These are phyloP conservation scores for Cylindrotheca closterium DNA, from an alignment of 108 stramenopile genomes.

Conservation along the genomic window DNA sequence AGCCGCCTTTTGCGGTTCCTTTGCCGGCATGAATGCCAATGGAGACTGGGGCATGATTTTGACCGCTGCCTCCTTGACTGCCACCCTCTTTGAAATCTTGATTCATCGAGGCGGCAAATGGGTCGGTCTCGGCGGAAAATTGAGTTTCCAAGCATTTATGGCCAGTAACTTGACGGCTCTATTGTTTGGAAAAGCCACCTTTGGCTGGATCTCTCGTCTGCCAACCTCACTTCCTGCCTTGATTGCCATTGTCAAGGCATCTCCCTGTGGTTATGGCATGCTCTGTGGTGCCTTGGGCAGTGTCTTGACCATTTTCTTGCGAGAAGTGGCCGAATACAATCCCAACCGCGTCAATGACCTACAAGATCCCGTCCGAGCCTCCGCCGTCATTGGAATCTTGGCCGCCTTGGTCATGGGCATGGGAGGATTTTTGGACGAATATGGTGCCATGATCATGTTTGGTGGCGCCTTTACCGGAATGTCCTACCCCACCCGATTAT, in stretches of 20 bases:
- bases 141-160: slow-evolving; percentile 54
- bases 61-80: slow-evolving; percentile 25
- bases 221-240: not conserved
- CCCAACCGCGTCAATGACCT: slow-evolving; percentile 32
- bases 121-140: slow-evolving; percentile 40
- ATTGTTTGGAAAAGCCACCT: slow-evolving; percentile 9
- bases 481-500: slow-evolving; percentile 54
- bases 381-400: slow-evolving; percentile 52
- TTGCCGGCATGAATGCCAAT: slow-evolving; percentile 54
- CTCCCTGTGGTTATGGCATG: not conserved
- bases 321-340: slow-evolving; percentile 53
- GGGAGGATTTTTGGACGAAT: slow-evolving; percentile 11
- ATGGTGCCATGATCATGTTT: slow-evolving; percentile 53
- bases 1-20: slow-evolving; percentile 57
- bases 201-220: not conserved
- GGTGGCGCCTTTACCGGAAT: slow-evolving; percentile 68
- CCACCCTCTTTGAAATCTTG: slow-evolving; percentile 49
- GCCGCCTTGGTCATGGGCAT: slow-evolving; percentile 14
- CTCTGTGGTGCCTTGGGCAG: slow-evolving; percentile 50
- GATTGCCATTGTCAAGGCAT: not conserved
- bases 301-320: slow-evolving; percentile 54
- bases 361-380: slow-evolving; percentile 59
- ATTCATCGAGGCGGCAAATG: slow-evolving; percentile 37
- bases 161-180: slow-evolving; percentile 41
- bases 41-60: not conserved